Percentiles rank a stretch among this genome's conserved stretches.
Conservation (phyloP, 257 asterid genomes). For the Pogostemon cablin region DNA sequence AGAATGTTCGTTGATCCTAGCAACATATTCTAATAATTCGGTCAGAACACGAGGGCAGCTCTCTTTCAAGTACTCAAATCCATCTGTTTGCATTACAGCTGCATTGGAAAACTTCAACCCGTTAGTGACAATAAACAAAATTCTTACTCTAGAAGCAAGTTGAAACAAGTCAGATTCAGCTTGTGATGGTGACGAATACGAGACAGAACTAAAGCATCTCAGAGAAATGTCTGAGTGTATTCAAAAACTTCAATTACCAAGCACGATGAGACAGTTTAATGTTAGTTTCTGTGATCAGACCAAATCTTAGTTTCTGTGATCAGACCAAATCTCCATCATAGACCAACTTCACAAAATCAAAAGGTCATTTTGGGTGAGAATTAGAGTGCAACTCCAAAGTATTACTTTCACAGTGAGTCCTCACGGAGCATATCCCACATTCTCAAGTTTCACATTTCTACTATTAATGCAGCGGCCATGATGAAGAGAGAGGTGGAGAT, state of each 20-base stretch:
- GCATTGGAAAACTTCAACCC: slow-evolving; percentile 36
- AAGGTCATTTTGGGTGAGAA: no score
- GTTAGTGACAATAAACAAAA: slow-evolving; percentile 18
- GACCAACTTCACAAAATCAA: no score
- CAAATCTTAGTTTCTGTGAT: no score
- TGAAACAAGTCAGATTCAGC: no score
- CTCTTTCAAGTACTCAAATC: slow-evolving; percentile 84
- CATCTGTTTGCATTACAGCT: slow-evolving; percentile 99
- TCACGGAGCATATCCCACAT: no score
- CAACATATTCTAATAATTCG: slow-evolving; percentile 85
- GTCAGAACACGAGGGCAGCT: slow-evolving; percentile 88
- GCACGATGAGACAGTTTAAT: not conserved
- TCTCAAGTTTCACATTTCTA: no score
- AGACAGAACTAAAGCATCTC: not conserved
- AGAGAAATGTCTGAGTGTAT: not conserved
- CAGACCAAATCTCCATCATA: no score
- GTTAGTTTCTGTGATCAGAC: not conserved
- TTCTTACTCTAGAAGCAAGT: not conserved
- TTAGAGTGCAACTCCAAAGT: no score
- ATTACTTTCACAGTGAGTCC: no score
- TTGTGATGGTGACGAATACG: not conserved
- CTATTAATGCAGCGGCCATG: no score
- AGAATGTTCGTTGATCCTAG: slow-evolving; percentile 72
- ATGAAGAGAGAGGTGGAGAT: no score
- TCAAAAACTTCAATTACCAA: not conserved